Percentiles rank a stretch among this genome's conserved stretches.
phyloP scores from a whole-genome alignment of 768 basidiomycete genomes.

The Sistotremastrum niveocremeum region DNA sequence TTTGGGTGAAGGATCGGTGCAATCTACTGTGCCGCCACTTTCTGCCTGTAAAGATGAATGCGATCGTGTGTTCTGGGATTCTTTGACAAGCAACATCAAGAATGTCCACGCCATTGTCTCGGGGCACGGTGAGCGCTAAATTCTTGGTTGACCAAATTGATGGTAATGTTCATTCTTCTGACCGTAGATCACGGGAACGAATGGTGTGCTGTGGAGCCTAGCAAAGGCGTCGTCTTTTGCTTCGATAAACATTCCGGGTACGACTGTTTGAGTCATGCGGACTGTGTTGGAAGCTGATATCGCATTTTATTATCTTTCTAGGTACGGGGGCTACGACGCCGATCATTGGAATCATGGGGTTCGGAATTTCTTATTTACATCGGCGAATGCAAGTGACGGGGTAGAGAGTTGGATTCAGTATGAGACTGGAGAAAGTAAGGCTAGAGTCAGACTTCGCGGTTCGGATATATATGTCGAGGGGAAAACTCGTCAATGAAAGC shows the following conservation, averaged over 20 bases:
- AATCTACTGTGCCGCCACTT: constrained; percentile 30
- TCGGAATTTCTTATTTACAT: constrained; percentile 46
- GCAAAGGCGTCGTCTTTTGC: constrained; percentile 53
- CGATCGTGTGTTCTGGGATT: constrained; percentile 39
- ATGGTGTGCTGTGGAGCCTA: constrained; percentile 61
- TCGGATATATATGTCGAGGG: no score
- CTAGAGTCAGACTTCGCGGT: constrained; percentile 29
- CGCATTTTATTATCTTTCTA: constrained; percentile 12
- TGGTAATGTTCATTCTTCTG: not conserved
- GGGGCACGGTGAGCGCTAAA: constrained; percentile 41
- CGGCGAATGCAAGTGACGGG: constrained; percentile 28
- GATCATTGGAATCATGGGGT: constrained; percentile 51
- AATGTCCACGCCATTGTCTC: constrained; percentile 57
- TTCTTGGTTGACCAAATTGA: not conserved
- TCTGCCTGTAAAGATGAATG: constrained; percentile 31
- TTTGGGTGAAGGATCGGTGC: constrained; percentile 43
- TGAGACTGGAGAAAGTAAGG: constrained; percentile 44
- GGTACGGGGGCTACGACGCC: constrained; percentile 51
- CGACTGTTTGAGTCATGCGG: not conserved
- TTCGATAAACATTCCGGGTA: constrained; percentile 71
- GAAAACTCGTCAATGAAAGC: no score
- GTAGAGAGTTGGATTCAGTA: constrained; percentile 55
- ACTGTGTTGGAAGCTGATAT: not conserved
- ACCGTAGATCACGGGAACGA: constrained; percentile 61
- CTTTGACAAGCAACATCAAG: constrained; percentile 42